These are phyloP conservation scores for Sporothrix dimorphospora DNA, from an alignment of 2,329 filamentous ascomycete genomes.

Conservation along the genomic window DNA sequence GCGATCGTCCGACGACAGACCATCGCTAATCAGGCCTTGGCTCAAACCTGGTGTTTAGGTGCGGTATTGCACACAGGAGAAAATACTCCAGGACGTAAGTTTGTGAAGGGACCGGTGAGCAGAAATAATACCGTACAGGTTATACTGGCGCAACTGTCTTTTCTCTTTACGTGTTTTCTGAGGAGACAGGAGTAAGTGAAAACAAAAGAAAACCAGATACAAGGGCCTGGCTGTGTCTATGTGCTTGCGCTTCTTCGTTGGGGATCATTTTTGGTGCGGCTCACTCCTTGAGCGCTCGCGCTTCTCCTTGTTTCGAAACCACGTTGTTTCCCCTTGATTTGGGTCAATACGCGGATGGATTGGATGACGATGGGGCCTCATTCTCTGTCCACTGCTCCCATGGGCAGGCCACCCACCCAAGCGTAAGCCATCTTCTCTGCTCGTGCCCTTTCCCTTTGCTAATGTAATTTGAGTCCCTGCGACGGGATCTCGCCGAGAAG, in stretches of 20 bases:
- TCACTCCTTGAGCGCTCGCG: background rate
- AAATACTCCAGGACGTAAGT: background rate
- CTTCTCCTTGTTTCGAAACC: constrained; percentile 22
- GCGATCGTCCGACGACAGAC: constrained; percentile 4
- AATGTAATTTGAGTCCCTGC: background rate
- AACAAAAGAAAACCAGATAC: too few species aligned
- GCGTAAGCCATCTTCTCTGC: background rate
- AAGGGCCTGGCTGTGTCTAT: background rate
- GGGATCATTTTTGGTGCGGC: background rate
- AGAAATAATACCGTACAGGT: background rate
- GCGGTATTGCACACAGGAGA: background rate
- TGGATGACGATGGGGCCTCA: background rate
- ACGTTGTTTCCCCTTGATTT: background rate
- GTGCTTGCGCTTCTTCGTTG: background rate
- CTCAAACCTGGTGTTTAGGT: background rate
- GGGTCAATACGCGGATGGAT: background rate
- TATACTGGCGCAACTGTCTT: too few species aligned
- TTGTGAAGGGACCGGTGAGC: background rate
- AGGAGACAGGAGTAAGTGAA: too few species aligned
- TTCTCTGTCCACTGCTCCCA: background rate
- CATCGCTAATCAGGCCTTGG: constrained; percentile 7
- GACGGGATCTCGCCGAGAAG: background rate
- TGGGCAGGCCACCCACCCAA: background rate
- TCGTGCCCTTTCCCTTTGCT: background rate
- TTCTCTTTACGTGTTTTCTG: too few species aligned